Conservation (phyloP, 2,329 filamentous ascomycete genomes). For the Chrysoporthe cubensis region DNA sequence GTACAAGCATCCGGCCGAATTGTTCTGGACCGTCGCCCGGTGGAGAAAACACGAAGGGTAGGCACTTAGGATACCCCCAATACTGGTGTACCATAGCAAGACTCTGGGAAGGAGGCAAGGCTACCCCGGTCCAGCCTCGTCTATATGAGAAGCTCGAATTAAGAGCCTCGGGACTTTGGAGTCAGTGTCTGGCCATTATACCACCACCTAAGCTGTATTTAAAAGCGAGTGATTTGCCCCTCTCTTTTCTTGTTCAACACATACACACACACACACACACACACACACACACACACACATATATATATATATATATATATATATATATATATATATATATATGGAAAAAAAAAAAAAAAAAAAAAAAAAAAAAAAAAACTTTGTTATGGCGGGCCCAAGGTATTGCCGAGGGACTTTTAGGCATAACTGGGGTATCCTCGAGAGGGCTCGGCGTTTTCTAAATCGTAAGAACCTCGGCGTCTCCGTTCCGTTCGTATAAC, state of each 20-base stretch:
- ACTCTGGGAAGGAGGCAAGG: neutral
- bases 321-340: no score
- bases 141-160: neutral
- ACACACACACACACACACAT: no score
- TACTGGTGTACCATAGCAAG: neutral
- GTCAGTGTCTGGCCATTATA: no score
- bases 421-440: conserved; percentile 2
- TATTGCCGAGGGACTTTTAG: neutral
- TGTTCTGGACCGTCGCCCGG: neutral
- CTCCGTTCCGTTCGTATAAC: neutral
- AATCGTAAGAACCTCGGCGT: neutral
- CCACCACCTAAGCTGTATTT: no score
- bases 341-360: no score
- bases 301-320: no score
- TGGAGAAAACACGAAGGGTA: neutral
- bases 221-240: neutral
- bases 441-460: neutral
- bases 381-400: neutral
- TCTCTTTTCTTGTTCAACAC: neutral
- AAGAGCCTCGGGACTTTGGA: no score
- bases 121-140: conserved; percentile 4
- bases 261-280: no score
- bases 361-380: no score
- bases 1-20: neutral
- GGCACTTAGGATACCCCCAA: neutral